Base-by-base conservation (phyloP, 177 flowering plant genomes). In the Tripterygium wilfordii region DNA sequence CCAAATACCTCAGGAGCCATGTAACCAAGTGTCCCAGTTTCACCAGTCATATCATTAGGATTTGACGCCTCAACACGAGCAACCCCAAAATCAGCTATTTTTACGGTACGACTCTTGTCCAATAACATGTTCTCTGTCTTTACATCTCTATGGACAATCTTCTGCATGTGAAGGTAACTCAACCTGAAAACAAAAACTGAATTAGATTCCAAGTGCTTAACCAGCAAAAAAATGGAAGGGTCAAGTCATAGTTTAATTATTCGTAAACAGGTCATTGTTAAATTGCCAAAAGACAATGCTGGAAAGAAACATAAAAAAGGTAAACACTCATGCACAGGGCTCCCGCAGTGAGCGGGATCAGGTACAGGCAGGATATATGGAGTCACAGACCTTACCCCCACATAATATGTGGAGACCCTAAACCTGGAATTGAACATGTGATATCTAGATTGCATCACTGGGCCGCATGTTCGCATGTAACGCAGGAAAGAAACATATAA, bases 21-120 rank as follows among this genome's bases (percentile, higher is more conserved):
- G 72, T 90, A 90, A 25, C 97, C 97, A 43, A 87, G 87, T 16
- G 97, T 90, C 37, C 96, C 97, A 3, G 97, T 90, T 70, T 90
- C 96, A 10, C 97, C 97, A 12, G 97, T 90, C 97, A 90, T 90
- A 54, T 90, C 97, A 61, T 78, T 79, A 27, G 97, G 97, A 68
- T 90, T 87, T 46, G 83, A 85, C 54, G 97, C 96, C 60, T 90
- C 97, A 56, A 87, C 81, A 48, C 97, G 86, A 52, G 97, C 96
- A 69, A 90, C 97, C 38, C 97, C 97, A 65, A 90, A 90, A 66
- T 90, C 97, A 25, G 97, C 96, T 47, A 90, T 90, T 67, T 90
- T 90, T 15, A 90, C 73, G 10, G 86, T 84, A 3, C 91, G 75
- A 1, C 72, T 47, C 63, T 75, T 82, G 64, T 90, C 97, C 65